phyloP scores from a whole-genome alignment of 345 rosid genomes.

The Citrus reticulata region DNA sequence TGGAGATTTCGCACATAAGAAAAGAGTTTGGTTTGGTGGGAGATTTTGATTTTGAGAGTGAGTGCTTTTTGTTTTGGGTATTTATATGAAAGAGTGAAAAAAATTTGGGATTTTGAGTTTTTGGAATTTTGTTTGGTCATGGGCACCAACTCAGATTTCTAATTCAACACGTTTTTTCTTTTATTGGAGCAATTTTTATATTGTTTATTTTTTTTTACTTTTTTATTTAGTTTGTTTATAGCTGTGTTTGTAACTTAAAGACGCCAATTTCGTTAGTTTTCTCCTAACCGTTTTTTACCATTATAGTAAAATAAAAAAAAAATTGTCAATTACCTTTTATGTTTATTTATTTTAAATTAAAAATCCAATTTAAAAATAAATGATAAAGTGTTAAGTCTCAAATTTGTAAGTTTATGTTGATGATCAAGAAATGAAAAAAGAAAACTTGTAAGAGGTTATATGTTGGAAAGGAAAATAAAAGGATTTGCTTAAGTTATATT shows the following conservation, averaged over 20 bases:
- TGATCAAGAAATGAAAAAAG: too few relatives aligned
- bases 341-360: neutral
- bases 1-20: neutral
- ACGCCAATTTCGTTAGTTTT: neutral
- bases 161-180: conserved; percentile 21
- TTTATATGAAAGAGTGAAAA: neutral
- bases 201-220: neutral
- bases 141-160: conserved; percentile 10
- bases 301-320: neutral
- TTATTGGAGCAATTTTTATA: neutral
- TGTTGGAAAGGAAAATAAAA: too few relatives aligned
- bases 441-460: too few relatives aligned
- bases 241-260: neutral
- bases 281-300: neutral
- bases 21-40: conserved; percentile 16
- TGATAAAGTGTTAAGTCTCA: neutral
- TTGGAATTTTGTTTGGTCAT: neutral
- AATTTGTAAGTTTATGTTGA: neutral
- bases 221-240: neutral
- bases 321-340: neutral
- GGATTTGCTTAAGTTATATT: too few relatives aligned
- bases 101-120: neutral
- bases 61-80: neutral
- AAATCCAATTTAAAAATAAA: neutral
- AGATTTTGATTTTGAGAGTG: conserved; percentile 18